A percentile compares a stretch with the other conserved stretches of the same genome.
These are phyloP conservation scores for Sporothrix pallida DNA, from an alignment of 2,329 filamentous ascomycete genomes.

Conservation along the genomic window DNA sequence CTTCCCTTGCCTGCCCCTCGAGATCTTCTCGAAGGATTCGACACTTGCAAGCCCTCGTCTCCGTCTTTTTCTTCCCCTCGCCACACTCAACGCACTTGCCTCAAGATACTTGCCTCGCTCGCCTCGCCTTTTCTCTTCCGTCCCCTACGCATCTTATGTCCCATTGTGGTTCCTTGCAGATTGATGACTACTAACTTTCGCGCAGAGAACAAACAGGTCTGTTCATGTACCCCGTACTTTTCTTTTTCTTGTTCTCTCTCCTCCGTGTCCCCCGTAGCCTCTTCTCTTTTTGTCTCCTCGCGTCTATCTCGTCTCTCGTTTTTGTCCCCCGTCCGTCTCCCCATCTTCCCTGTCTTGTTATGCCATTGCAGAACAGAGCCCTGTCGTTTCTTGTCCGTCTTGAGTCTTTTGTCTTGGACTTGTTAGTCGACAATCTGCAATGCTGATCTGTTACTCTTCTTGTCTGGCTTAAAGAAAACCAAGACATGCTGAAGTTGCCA, in stretches of 20 bases:
- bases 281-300: not conserved
- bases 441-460: too few species aligned
- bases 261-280: not conserved
- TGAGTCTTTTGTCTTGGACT: not conserved
- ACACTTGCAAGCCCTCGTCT: not conserved
- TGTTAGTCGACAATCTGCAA: not conserved
- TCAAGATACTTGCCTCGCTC: too few species aligned
- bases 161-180: slow-evolving; percentile 8
- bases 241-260: not conserved
- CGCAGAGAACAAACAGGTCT: not conserved
- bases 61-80: too few species aligned
- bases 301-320: not conserved
- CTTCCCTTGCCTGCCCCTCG: not conserved
- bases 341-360: not conserved
- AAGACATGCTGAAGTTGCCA: too few species aligned
- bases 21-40: slow-evolving; percentile 5
- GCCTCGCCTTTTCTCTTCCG: too few species aligned
- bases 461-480: too few species aligned
- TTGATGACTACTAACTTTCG: too few species aligned
- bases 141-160: slow-evolving; percentile 4
- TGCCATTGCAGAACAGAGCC: slow-evolving; percentile 8
- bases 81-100: too few species aligned
- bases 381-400: not conserved
- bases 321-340: not conserved
- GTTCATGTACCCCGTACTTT: slow-evolving; percentile 1